These are phyloP conservation scores for Cutaneotrichosporon sp. DNA, from an alignment of 1,284 basidiomycete genomes.

Conservation along the genomic window DNA sequence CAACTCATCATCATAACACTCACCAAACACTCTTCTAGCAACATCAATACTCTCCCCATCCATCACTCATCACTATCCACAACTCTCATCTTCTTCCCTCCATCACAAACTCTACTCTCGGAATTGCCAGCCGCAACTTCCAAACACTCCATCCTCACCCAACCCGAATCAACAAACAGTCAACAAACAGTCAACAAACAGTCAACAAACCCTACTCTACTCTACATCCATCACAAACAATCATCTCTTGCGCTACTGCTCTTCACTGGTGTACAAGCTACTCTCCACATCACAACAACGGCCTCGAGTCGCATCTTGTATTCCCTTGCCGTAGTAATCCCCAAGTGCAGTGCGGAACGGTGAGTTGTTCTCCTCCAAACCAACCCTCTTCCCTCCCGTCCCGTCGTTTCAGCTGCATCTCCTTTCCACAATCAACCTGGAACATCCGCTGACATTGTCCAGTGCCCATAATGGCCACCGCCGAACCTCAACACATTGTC, in stretches of 20 bases:
- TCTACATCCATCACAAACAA: background rate
- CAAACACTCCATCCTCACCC: constrained; percentile 7
- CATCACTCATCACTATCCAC: too few species aligned
- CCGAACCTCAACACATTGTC: constrained; percentile 8
- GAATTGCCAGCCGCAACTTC: background rate
- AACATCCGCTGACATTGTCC: constrained; percentile 4
- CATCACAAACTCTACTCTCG: background rate
- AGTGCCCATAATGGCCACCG: constrained; percentile 11
- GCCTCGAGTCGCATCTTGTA: background rate
- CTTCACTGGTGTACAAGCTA: background rate
- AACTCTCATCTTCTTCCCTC: background rate
- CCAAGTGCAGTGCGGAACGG: background rate
- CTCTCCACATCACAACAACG: background rate
- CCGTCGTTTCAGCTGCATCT: background rate
- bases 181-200: background rate
- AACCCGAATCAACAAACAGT: background rate
- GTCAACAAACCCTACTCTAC: background rate
- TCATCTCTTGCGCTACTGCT: background rate
- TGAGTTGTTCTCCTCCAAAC: background rate
- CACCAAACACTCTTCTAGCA: too few species aligned
- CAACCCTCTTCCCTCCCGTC: background rate
- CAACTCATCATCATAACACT: too few species aligned
- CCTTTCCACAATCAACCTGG: background rate
- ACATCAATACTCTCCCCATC: too few species aligned
- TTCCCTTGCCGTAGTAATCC: background rate